Conservation (phyloP, 1,284 basidiomycete genomes). For the Phlebopus sp. region DNA sequence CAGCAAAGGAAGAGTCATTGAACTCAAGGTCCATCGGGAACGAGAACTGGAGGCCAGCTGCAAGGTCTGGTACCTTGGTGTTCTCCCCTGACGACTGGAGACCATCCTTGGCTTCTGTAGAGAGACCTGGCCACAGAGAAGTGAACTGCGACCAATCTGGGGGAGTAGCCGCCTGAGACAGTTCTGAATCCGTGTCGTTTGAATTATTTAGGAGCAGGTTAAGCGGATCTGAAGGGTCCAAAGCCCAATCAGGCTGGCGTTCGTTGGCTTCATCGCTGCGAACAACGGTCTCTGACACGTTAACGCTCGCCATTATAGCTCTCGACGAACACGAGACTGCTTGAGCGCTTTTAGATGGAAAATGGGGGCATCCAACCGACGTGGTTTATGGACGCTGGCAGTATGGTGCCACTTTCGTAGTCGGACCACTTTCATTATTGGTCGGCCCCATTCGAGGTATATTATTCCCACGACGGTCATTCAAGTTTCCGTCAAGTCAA, state of each 20-base stretch:
- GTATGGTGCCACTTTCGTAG: slow-evolving; percentile 23
- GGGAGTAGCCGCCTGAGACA: slow-evolving; percentile 26
- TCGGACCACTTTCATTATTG: slow-evolving; percentile 16
- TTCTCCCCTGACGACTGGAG: slow-evolving; percentile 24
- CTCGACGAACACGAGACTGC: slow-evolving; percentile 1
- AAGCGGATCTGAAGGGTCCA: slow-evolving; percentile 52
- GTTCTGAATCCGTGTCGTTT: slow-evolving; percentile 36
- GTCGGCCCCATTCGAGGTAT: slow-evolving; percentile 15
- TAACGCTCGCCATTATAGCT: slow-evolving; percentile 17
- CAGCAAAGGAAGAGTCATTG: slow-evolving; percentile 33
- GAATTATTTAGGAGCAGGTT: slow-evolving; percentile 50
- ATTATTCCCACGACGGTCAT: slow-evolving; percentile 21
- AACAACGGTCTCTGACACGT: slow-evolving; percentile 13
- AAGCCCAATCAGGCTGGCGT: slow-evolving; percentile 17
- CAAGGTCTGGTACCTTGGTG: slow-evolving; percentile 31
- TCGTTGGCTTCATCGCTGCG: background rate
- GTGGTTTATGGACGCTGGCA: background rate
- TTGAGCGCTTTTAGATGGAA: background rate
- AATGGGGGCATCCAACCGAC: slow-evolving; percentile 14
- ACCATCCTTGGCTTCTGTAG: slow-evolving; percentile 16
- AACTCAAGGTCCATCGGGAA: slow-evolving; percentile 52
- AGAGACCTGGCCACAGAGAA: slow-evolving; percentile 40
- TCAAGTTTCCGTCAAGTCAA: background rate
- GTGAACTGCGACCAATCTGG: slow-evolving; percentile 55
- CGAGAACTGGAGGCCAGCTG: slow-evolving; percentile 46